Base-by-base conservation (phyloP, 345 rosid genomes). In the Nephelium lappaceum region DNA sequence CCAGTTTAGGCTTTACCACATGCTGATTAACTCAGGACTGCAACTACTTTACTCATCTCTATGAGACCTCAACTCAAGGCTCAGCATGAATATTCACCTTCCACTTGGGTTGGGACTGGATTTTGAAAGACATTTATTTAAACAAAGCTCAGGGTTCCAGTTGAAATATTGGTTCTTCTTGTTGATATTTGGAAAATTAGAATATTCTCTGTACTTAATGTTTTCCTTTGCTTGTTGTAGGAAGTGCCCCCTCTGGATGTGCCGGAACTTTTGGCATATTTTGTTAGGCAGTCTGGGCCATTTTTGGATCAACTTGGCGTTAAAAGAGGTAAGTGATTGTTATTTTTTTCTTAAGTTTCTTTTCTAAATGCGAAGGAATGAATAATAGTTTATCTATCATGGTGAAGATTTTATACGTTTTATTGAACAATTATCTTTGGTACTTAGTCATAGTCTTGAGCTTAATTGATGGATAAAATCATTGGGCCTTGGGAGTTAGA, bases 261-360 rank as follows among this genome's bases (percentile, higher is more conserved):
- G 23, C 87, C 97, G 7, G 98, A 96, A 77, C 96, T 96, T 75
- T 85, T 96, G 75, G 99, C 98, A 73, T 87, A 82, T 86, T 88
- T 94, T 86, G 97, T 94, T 81, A 89, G 94, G 77, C 98, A 94
- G 75, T 94, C 98, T 49, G 97, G 82, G 76, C 97, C 97, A 10
- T 89, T 94, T 89, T 83, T 96, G 82, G 98, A 96, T 87, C 98
- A 96, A 79, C 87, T 96, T 78, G 98, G 98, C 63, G 88, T 94
- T 45, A 86, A 91, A 82, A 91, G 81, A 84, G 99, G 98, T 80
- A 84, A 86, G 87, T 73, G 49, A 23, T 51, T 57, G 9, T 73
- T 9, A 58, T 38, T 71, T 66, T 53, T 49, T 65, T n/a, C 15
- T 14, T 60, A 27, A 23, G 55, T 63, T 39, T 25, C 42, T 63